These are phyloP conservation scores for Seiridium cupressi DNA, from an alignment of 2,329 filamentous ascomycete genomes.

Conservation along the genomic window DNA sequence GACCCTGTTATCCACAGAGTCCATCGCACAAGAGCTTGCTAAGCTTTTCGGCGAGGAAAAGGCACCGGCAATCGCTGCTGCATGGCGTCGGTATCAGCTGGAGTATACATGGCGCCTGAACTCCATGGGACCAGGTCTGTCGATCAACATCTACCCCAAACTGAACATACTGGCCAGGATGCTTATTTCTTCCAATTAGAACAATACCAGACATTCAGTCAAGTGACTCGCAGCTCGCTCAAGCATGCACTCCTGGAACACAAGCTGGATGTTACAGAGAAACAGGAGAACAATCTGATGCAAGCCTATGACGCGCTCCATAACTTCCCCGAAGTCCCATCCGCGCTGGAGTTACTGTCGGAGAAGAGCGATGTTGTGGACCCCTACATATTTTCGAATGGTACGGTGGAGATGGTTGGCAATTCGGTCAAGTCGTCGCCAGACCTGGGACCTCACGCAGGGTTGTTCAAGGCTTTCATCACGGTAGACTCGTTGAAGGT, in stretches of 20 bases:
- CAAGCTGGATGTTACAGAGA: constrained; percentile 39
- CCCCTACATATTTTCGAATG: constrained; percentile 69
- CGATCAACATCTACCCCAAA: too few relatives aligned
- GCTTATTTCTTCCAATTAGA: constrained; percentile 36
- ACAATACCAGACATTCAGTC: constrained; percentile 59
- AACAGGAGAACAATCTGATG: constrained; percentile 53
- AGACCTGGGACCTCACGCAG: constrained; percentile 46
- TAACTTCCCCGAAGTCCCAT: constrained; percentile 62
- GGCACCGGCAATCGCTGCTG: constrained; percentile 53
- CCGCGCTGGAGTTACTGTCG: constrained; percentile 48
- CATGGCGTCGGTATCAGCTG: constrained; percentile 69
- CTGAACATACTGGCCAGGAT: too few relatives aligned
- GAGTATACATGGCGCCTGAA: constrained; percentile 78
- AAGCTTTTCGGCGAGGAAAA: constrained; percentile 56
- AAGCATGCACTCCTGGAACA: constrained; percentile 62
- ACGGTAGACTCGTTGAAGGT: constrained; percentile 57
- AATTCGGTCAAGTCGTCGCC: constrained; percentile 58
- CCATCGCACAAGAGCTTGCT: constrained; percentile 60
- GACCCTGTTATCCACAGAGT: constrained; percentile 70
- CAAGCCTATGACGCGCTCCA: constrained; percentile 62
- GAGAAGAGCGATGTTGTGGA: constrained; percentile 35
- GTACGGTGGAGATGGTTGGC: constrained; percentile 60
- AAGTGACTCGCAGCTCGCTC: constrained; percentile 62
- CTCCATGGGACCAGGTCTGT: constrained; percentile 61
- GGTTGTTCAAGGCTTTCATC: constrained; percentile 53